Evolutionary conservation across 2,329 filamentous ascomycete species (phyloP).

Genomic region (Talaromyces sp.): DNA sequence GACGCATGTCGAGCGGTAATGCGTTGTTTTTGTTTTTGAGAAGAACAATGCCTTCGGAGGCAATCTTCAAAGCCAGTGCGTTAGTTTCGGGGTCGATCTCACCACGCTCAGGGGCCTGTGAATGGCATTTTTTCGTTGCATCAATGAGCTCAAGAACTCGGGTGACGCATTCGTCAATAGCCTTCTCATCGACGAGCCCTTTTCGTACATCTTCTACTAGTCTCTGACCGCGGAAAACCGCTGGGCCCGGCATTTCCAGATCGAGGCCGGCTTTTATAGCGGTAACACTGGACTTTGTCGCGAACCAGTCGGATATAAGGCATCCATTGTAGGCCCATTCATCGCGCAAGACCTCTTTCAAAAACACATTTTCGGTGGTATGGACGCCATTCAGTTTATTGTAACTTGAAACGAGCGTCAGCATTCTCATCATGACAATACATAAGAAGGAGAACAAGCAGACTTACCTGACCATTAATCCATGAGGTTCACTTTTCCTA

Average conservation of each 20-base stretch:
- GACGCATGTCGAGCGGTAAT: conserved; percentile 2
- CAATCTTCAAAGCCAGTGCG: background rate
- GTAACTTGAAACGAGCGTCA: conserved; percentile 4
- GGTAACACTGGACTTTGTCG: conserved; percentile 29
- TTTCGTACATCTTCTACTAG: conserved; percentile 15
- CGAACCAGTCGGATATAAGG: conserved; percentile 28
- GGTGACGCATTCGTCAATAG: background rate
- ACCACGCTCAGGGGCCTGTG: background rate
- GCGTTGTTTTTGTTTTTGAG: background rate
- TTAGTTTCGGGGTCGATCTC: background rate
- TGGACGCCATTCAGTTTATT: conserved; percentile 15
- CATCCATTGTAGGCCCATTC: conserved; percentile 43
- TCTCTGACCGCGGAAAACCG: conserved; percentile 19
- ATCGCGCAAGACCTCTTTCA: conserved; percentile 39
- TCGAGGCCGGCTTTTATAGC: conserved; percentile 33
- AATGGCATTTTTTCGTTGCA: background rate
- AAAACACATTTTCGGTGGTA: conserved; percentile 11
- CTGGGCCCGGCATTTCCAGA: conserved; percentile 35
- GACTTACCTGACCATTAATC: conserved; percentile 48
- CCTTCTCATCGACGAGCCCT: background rate
- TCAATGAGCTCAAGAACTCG: conserved; percentile 1
- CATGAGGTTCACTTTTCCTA: conserved; percentile 52
- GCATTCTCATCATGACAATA: background rate
- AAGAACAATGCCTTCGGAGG: conserved; percentile 1
- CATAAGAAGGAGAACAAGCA: background rate